Percentiles rank a stretch among this genome's conserved stretches.
phyloP scores from a whole-genome alignment of 257 asterid genomes.

The Knoxia roxburghii region DNA sequence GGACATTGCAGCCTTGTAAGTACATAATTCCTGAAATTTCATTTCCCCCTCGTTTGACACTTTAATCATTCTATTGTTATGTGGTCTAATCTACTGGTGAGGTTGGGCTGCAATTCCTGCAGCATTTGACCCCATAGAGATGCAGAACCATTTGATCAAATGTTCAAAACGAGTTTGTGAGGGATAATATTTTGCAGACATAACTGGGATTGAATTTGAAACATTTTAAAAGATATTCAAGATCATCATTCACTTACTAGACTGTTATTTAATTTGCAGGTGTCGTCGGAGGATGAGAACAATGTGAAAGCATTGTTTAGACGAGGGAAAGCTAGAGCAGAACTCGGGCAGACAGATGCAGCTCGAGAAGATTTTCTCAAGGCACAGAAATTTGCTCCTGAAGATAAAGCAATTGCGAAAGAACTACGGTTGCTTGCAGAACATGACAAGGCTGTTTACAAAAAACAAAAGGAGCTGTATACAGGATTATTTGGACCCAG shows the following conservation, averaged over 20 bases:
- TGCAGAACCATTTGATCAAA: too few relatives aligned
- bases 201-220: background rate
- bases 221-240: background rate
- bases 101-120: too few relatives aligned
- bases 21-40: conserved; percentile 12
- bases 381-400: conserved; percentile 76
- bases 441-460: conserved; percentile 82
- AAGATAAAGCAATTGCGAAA: conserved; percentile 66
- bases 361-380: conserved; percentile 88
- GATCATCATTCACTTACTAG: background rate
- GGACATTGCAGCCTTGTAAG: conserved; percentile 88
- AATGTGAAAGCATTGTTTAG: conserved; percentile 82
- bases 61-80: background rate
- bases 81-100: background rate
- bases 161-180: background rate
- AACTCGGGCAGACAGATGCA: conserved; percentile 91
- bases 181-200: background rate
- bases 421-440: conserved; percentile 68
- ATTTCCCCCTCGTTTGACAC: background rate
- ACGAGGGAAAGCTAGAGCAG: conserved; percentile 91
- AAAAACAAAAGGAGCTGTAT: conserved; percentile 91
- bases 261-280: conserved; percentile 37
- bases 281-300: conserved; percentile 76
- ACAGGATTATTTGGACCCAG: conserved; percentile 72
- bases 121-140: too few relatives aligned